phyloP scores from a whole-genome alignment of 345 rosid genomes.

The Gossypium raimondii region DNA sequence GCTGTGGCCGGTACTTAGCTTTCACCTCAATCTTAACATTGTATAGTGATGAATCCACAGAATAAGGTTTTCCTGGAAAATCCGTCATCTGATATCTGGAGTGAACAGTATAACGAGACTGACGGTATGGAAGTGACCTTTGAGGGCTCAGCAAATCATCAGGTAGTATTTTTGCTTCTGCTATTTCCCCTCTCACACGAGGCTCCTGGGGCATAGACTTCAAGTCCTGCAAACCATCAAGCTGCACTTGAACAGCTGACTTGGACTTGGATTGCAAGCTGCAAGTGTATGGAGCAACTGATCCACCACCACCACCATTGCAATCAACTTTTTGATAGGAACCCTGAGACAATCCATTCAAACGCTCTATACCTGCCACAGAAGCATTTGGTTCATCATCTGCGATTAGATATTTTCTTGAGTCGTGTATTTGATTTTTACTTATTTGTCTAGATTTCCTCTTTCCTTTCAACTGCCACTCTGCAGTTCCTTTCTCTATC shows the following conservation, averaged over 20 bases:
- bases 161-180: constrained; percentile 26
- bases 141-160: constrained; percentile 40
- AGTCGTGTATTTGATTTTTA: constrained; percentile 56
- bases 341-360: constrained; percentile 32
- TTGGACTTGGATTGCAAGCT: constrained; percentile 19
- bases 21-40: constrained; percentile 76
- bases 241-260: constrained; percentile 25
- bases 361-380: constrained; percentile 26
- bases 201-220: constrained; percentile 30
- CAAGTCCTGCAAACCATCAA: constrained; percentile 31
- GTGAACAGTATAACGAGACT: constrained; percentile 42
- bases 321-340: constrained; percentile 35
- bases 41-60: constrained; percentile 37
- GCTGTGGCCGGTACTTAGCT: constrained; percentile 55
- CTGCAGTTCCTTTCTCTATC: constrained; percentile 60
- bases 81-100: constrained; percentile 43
- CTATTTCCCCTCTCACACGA: constrained; percentile 27
- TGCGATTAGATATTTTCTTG: constrained; percentile 39
- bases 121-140: constrained; percentile 54
- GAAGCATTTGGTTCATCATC: constrained; percentile 38
- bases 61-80: constrained; percentile 31
- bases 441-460: constrained; percentile 77
- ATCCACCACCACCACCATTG: constrained; percentile 20
- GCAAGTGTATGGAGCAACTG: constrained; percentile 16
- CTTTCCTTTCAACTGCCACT: constrained; percentile 95